Evolutionary conservation across 371 early-diverging fungal genomes (phyloP).

Genomic region (Batkoa obscura): DNA sequence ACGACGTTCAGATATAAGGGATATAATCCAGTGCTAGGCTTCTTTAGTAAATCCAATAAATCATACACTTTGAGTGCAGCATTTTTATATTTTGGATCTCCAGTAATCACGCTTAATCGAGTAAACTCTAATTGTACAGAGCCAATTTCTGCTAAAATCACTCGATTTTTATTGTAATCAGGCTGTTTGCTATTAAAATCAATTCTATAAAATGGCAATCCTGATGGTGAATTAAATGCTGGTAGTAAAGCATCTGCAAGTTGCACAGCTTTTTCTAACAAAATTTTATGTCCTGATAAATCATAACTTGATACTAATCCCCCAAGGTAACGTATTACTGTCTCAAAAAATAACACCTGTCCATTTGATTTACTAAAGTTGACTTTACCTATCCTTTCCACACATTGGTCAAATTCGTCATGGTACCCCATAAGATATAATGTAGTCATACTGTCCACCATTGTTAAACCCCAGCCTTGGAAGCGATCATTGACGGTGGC

Average conservation of each 20-base stretch:
- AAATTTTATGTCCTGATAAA: constrained; percentile 14
- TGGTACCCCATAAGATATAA: constrained; percentile 51
- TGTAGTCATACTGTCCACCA: constrained; percentile 70
- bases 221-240: constrained; percentile 37
- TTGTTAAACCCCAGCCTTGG: constrained; percentile 44
- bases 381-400: constrained; percentile 37
- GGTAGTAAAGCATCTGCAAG: constrained; percentile 26
- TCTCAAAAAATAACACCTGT: constrained; percentile 41
- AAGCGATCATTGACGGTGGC: constrained; percentile 16
- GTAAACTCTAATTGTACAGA: constrained; percentile 76
- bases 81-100: constrained; percentile 31
- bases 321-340: constrained; percentile 53
- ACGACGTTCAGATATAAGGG: constrained; percentile 18
- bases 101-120: constrained; percentile 46
- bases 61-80: constrained; percentile 16
- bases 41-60: constrained; percentile 7
- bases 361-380: constrained; percentile 17
- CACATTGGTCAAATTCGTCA: constrained; percentile 14
- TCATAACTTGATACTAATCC: constrained; percentile 40
- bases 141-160: constrained; percentile 59
- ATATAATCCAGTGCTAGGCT: constrained; percentile 32
- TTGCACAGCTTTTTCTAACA: constrained; percentile 24
- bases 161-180: background rate
- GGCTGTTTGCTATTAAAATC: constrained; percentile 8
- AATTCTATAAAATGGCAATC: constrained; percentile 25